phyloP scores from a whole-genome alignment of 2,329 filamentous ascomycete genomes.

The Xylaria sp. region DNA sequence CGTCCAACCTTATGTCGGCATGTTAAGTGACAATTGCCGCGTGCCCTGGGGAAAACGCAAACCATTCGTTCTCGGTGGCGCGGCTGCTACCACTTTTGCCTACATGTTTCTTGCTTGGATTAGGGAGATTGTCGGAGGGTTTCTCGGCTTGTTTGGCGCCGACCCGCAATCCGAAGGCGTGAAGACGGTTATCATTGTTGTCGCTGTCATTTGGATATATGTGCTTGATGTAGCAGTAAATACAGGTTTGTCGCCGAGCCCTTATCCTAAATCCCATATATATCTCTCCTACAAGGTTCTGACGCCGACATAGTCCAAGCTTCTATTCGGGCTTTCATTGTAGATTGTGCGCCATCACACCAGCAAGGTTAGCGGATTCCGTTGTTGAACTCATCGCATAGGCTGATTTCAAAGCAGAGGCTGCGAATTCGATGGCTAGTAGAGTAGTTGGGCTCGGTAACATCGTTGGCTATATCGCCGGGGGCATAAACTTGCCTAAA shows the following conservation, averaged over 20 bases:
- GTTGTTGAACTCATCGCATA: not conserved
- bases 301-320: conserved; percentile 76
- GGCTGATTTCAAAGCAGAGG: conserved; percentile 61
- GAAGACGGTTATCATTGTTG: conserved; percentile 74
- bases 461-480: conserved; percentile 88
- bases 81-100: conserved; percentile 72
- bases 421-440: conserved; percentile 94
- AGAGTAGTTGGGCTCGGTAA: conserved; percentile 88
- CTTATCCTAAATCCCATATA: not conserved
- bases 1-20: conserved; percentile 85
- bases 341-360: conserved; percentile 90
- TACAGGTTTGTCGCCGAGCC: conserved; percentile 67
- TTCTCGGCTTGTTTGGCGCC: conserved; percentile 77
- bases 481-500: conserved; percentile 81
- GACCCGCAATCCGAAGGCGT: conserved; percentile 72
- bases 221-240: conserved; percentile 95
- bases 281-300: conserved; percentile 14
- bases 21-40: conserved; percentile 82
- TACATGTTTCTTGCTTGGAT: conserved; percentile 80
- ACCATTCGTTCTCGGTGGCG: conserved; percentile 81
- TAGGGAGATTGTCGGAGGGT: conserved; percentile 74
- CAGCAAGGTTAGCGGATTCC: conserved; percentile 70
- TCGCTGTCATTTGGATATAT: conserved; percentile 89
- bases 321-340: conserved; percentile 88
- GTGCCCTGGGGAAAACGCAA: conserved; percentile 80